phyloP scores from a whole-genome alignment of 768 basidiomycete genomes.

The Kockovaella imperatae region DNA sequence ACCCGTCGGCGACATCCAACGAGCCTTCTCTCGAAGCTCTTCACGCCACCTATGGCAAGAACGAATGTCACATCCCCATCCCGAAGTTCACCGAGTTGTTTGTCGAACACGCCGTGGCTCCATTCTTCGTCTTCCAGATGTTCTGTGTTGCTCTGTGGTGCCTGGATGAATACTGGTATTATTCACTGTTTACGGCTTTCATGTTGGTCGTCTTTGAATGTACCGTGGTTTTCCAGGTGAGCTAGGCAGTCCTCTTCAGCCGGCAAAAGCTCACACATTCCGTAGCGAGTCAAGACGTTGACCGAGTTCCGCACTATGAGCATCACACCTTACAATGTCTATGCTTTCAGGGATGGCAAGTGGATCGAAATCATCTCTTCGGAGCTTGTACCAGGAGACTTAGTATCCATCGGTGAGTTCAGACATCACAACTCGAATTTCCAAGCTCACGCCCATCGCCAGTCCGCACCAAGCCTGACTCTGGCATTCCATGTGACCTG shows the following conservation, averaged over 20 bases:
- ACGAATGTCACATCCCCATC: constrained; percentile 95
- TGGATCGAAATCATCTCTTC: constrained; percentile 80
- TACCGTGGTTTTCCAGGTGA: constrained; percentile 95
- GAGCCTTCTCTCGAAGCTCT: constrained; percentile 51
- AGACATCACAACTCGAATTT: neutral
- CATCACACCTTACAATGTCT: constrained; percentile 78
- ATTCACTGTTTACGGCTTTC: constrained; percentile 90
- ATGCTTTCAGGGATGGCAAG: constrained; percentile 64
- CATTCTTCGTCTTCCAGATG: constrained; percentile 98
- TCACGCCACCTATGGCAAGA: constrained; percentile 69
- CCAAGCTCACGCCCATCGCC: neutral
- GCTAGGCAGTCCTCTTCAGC: constrained; percentile 29
- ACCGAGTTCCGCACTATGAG: constrained; percentile 97
- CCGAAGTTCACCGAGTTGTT: constrained; percentile 90
- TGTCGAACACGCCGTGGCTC: constrained; percentile 90
- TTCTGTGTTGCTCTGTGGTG: constrained; percentile 98
- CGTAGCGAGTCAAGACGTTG: constrained; percentile 79
- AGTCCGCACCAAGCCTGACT: constrained; percentile 58
- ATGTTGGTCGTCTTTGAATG: constrained; percentile 98
- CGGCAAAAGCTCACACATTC: neutral
- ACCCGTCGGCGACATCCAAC: constrained; percentile 7
- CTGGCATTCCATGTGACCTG: constrained; percentile 84
- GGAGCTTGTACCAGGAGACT: constrained; percentile 80
- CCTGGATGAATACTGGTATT: constrained; percentile 98
- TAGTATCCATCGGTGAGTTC: constrained; percentile 68